These are phyloP conservation scores for Thuidium tamariscinum DNA, from an alignment of 225 moss, liverwort and hornwort genomes.

Conservation along the genomic window DNA sequence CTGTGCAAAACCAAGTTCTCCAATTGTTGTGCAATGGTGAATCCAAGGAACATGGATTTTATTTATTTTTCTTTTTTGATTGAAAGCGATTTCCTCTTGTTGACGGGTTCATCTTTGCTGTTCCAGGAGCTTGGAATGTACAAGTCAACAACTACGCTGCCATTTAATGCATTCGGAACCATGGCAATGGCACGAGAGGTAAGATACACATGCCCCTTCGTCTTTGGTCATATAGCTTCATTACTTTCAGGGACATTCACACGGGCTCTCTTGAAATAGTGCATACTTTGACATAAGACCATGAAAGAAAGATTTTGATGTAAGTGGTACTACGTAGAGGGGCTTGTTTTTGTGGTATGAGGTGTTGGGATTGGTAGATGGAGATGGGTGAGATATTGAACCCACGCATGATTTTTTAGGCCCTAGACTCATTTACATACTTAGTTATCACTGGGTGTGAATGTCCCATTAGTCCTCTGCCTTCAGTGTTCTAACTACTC, in stretches of 20 bases:
- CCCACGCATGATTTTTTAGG: background rate
- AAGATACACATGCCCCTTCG: background rate
- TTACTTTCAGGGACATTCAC: background rate
- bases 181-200: constrained; percentile 98
- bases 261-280: background rate
- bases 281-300: background rate
- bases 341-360: background rate
- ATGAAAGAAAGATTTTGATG: background rate
- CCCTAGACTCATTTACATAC: background rate
- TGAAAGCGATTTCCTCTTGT: background rate
- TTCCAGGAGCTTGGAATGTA: constrained; percentile 83
- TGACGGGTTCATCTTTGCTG: background rate
- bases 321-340: background rate
- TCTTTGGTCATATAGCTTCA: background rate
- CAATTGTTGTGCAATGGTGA: background rate
- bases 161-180: constrained; percentile 95
- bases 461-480: background rate
- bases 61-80: background rate
- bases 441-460: background rate
- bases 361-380: background rate
- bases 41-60: background rate
- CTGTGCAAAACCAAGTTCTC: background rate
- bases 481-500: background rate
- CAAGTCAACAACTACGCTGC: constrained; percentile 65
- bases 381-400: background rate